Conservation (phyloP, 371 early-diverging fungal genomes). For the Rhizopus sp. region DNA sequence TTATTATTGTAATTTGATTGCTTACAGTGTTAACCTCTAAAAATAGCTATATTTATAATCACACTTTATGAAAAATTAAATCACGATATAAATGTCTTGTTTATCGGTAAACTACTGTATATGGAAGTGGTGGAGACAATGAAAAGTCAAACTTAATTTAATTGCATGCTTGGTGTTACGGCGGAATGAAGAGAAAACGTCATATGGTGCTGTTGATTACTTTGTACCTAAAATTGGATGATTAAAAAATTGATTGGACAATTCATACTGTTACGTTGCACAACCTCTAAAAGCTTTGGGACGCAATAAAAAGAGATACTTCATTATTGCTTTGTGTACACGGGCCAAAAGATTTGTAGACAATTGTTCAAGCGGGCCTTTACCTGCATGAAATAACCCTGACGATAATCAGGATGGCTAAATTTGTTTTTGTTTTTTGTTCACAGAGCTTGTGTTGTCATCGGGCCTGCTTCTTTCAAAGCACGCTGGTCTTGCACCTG, state of each 20-base stretch:
- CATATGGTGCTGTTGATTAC: background rate
- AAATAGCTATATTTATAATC: too few relatives aligned
- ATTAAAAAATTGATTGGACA: background rate
- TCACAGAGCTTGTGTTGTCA: background rate
- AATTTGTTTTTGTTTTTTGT: background rate
- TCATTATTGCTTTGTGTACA: background rate
- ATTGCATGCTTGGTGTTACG: too few relatives aligned
- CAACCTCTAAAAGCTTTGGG: background rate
- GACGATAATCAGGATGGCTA: background rate
- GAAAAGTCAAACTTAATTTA: too few relatives aligned
- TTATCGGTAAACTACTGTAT: too few relatives aligned
- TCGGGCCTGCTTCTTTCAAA: slow-evolving; percentile 1
- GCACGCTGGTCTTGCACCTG: background rate
- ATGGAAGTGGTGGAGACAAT: too few relatives aligned
- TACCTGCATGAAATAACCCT: background rate
- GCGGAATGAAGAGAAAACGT: too few relatives aligned
- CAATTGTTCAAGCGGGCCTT: background rate
- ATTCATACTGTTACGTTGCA: background rate
- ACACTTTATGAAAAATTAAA: too few relatives aligned
- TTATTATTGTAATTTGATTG: too few relatives aligned
- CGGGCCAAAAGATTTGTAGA: background rate
- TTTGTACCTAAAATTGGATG: background rate
- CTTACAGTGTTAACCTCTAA: too few relatives aligned
- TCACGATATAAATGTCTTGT: too few relatives aligned
- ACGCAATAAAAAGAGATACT: background rate